Evolutionary conservation across 108 stramenopile genomes (phyloP), one percentile per base, ranked within the genome.

Genomic region (Nannochloropsis oceanica): DNA sequence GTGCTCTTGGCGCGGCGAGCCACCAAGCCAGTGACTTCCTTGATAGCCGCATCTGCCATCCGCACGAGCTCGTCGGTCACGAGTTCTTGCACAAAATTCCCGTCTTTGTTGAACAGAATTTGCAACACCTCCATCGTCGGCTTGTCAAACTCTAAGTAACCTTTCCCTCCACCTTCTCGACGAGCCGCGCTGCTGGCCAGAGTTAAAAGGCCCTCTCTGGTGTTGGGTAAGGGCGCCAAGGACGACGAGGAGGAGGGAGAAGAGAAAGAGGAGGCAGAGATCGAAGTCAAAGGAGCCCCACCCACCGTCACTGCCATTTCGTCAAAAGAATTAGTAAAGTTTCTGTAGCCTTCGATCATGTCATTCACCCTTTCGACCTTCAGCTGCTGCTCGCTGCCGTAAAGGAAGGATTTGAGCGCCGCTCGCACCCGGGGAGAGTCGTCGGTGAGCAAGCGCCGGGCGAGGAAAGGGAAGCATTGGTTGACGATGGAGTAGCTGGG

Each of bases 381-480:
- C 2, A n/a, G 27, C 25, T 73, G 81, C 50, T 81, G 46, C 25
- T 94, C 92, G n/a, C 92, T 93, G 43, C 96, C 96, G 89, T 96
- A 97, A 42, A 97, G 92, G 85, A 97, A 97, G 12, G 95, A 95
- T 9, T 93, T 91, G 18, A 98, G 92, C 14, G 96, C 96, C 5
- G 92, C 93, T 12, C 94, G 94, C 85, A 95, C 93, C 13, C 94
- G 91, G 46, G 93, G 93, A 8, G 87, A 87, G 87, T 94, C 93
- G 85, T 98, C 96, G 25, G 96, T 95, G 34, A 98, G 86, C 12
- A 98, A 89, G 13, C 96, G 93, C 25, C 95, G 94, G 26, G 93
- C 93, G 0, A 98, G 93, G 85, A 96, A 98, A 11, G 96, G 97
- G 18, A 94, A 88, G 88, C 97, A 98, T 89, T 96, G 96, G 43